Evolutionary conservation across 2,329 filamentous ascomycete genomes (phyloP).

Genomic region (Ophiostoma piceae): DNA sequence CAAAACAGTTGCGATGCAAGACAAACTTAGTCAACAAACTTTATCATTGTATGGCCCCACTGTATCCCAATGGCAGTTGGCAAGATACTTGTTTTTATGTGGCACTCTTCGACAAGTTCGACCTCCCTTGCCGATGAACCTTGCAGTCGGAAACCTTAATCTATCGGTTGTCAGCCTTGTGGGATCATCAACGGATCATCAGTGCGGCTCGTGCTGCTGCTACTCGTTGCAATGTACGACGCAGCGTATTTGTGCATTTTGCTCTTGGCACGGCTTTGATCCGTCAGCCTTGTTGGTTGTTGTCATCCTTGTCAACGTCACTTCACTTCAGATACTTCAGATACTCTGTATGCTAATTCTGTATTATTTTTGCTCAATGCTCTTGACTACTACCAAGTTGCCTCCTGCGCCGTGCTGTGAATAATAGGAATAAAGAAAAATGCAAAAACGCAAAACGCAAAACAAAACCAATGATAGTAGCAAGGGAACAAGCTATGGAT

Average conservation of each 20-base stretch:
- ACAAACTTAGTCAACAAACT: no score
- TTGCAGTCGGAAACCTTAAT: slow-evolving; percentile 1
- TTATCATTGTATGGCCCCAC: no score
- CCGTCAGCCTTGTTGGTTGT: neutral
- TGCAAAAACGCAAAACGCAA: neutral
- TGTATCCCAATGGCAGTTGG: no score
- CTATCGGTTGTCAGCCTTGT: neutral
- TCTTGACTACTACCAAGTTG: slow-evolving; percentile 10
- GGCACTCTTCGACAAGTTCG: neutral
- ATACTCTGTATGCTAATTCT: neutral
- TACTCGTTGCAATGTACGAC: neutral
- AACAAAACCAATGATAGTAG: neutral
- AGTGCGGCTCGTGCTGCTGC: neutral
- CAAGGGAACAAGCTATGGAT: slow-evolving; percentile 9
- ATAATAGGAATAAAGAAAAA: neutral
- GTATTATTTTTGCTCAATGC: slow-evolving; percentile 11
- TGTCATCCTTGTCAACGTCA: no score
- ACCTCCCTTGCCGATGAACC: neutral
- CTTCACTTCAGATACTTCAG: no score
- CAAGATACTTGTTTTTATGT: slow-evolving; percentile 8
- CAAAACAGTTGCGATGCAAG: no score
- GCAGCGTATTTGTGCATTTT: neutral
- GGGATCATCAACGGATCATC: neutral
- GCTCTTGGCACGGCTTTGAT: neutral
- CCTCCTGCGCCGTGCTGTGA: slow-evolving; percentile 11